Percentiles rank a stretch among this genome's conserved stretches.
These are phyloP conservation scores for Saturnispora zaruensis DNA, from an alignment of 805 yeast genomes.

Conservation along the genomic window DNA sequence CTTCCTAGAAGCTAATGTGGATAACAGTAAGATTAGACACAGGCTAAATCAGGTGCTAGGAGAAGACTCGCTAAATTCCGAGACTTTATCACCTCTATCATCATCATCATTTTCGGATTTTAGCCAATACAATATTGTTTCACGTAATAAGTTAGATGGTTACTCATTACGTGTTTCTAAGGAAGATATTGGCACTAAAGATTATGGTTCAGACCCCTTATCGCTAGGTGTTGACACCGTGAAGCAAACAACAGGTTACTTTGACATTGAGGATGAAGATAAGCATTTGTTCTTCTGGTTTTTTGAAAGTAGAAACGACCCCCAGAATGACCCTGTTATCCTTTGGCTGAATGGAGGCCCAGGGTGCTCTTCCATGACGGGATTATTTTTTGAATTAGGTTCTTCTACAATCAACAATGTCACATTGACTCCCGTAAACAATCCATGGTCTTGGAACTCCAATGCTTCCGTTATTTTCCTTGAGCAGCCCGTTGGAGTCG, in stretches of 20 bases:
- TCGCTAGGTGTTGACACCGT: constrained; percentile 73
- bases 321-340: constrained; percentile 74
- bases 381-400: constrained; percentile 79
- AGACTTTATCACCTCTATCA: neutral
- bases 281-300: constrained; percentile 80
- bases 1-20: constrained; percentile 9
- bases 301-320: constrained; percentile 83
- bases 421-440: constrained; percentile 53
- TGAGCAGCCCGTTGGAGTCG: constrained; percentile 86
- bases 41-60: neutral
- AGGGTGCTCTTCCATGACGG: constrained; percentile 85
- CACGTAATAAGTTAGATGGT: constrained; percentile 14
- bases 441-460: constrained; percentile 77
- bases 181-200: neutral
- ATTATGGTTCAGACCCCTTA: constrained; percentile 37
- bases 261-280: constrained; percentile 55
- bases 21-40: neutral
- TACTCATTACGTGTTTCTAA: constrained; percentile 20
- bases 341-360: constrained; percentile 95
- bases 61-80: neutral
- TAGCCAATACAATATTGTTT: constrained; percentile 5
- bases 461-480: constrained; percentile 80
- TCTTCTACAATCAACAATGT: constrained; percentile 56
- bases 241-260: constrained; percentile 77
- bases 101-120: neutral